phyloP scores from a whole-genome alignment of 2,329 filamentous ascomycete species.

The Peltaster fructicola region DNA sequence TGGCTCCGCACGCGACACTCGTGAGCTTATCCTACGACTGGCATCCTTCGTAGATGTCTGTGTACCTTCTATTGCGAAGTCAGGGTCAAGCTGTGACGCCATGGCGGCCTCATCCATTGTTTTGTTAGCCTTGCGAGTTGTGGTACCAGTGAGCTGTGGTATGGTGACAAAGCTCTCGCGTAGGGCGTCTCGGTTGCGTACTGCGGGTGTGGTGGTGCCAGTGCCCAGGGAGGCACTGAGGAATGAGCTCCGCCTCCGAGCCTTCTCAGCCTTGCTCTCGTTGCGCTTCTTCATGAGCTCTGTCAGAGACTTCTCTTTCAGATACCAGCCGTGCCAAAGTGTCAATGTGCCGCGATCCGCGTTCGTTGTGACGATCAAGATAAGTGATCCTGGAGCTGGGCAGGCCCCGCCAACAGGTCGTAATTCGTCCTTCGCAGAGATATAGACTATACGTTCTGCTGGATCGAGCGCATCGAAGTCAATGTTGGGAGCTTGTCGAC shows the following conservation, averaged over 20 bases:
- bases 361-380: slow-evolving; percentile 68
- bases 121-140: slow-evolving; percentile 12
- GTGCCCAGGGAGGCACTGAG: slow-evolving; percentile 41
- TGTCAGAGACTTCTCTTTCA: slow-evolving; percentile 43
- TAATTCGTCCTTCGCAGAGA: slow-evolving; percentile 49
- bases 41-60: slow-evolving; percentile 35
- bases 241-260: slow-evolving; percentile 48
- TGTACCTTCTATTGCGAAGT: slow-evolving; percentile 24
- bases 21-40: slow-evolving; percentile 78
- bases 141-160: slow-evolving; percentile 11
- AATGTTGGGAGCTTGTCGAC: slow-evolving; percentile 18
- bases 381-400: slow-evolving; percentile 32
- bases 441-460: slow-evolving; percentile 67
- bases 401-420: slow-evolving; percentile 23
- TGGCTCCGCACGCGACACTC: slow-evolving; percentile 72
- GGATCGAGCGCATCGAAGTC: slow-evolving; percentile 49
- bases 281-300: slow-evolving; percentile 23
- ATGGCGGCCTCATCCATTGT: slow-evolving; percentile 28
- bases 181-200: slow-evolving; percentile 41
- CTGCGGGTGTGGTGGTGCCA: slow-evolving; percentile 57
- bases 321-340: slow-evolving; percentile 68
- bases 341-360: slow-evolving; percentile 59
- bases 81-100: slow-evolving; percentile 32
- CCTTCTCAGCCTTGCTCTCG: slow-evolving; percentile 23
- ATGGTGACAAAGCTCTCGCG: slow-evolving; percentile 59